Base-by-base conservation (phyloP, 441 rosid species). In the Codiaeum variegatum region DNA sequence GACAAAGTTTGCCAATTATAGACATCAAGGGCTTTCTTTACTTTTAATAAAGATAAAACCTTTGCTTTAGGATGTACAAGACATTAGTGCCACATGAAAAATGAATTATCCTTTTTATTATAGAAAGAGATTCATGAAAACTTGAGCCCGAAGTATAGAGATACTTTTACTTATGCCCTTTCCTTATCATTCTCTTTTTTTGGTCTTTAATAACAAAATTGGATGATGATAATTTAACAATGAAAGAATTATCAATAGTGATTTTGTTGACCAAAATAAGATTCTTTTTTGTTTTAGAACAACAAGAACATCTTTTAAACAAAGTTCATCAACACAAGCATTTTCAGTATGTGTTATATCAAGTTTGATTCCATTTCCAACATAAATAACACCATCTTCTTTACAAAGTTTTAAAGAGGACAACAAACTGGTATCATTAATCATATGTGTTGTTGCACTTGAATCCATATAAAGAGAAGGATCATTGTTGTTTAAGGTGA, bases 361-460 rank as follows among this genome's bases (percentile, higher is more conserved):
- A 21, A 55, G 29, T 55, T 55, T 55, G 1, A 44, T 71, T 71
- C 66, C 67, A 44, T 60, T 36, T 0, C 59, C 56, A 16, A 71
- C 56, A 71, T 40, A 71, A 6, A 71, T 5, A 26, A 7, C 44
- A 60, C 44, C 58, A 12, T 44, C 42, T 0, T 44, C 44, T 26
- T 42, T 71, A 28, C 60, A 44, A 16, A 44, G 66, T 46, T 42
- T 59, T 24, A 19, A 6, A 16, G 10, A 6, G 19, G 65, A 38
- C 1, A 71, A 23, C 21, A 19, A 59, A 71, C 58, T n/a, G 42
- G 13, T 1, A 28, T 59, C 13, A 1, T 71, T 60, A 0, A 21
- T 71, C 66, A 71, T 46, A 26, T 71, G 58, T 1, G 58, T 5
- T 28, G 42, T 60, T 7, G 56, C 31, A 1, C 29, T 3, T 0